Base-by-base conservation (phyloP, 495 filamentous ascomycete species). In the Sabuloglossum arenarium region DNA sequence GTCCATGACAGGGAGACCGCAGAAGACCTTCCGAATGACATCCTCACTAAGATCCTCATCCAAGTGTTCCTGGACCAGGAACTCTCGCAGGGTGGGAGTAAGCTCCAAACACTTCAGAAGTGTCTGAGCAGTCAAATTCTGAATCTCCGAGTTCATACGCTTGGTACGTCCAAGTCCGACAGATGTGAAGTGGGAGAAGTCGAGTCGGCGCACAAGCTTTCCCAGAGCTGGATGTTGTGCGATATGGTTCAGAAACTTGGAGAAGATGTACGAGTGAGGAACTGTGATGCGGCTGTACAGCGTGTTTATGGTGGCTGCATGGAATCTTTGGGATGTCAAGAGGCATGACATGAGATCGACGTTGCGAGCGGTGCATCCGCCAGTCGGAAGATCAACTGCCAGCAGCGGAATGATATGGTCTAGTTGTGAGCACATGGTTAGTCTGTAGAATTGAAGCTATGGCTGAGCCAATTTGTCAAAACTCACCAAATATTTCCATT, bases 101-200 rank as follows among this genome's bases (percentile, higher is more conserved):
- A 90, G 73, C 50, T 86, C 76, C 56, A 94, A 70, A 66, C 84
- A 89, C 62, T 80, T 73, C 54, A 85, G 68, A 55, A 94, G 73
- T 21, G 86, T 91, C 62, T 75, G 75, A 39, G 84, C 73, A 27
- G 86, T 94, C 62, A 94, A 67, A 66, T 89, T 89, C 66, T 82
- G 82, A 61, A 88, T 85, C 66, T 86, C 78, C 37, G 76, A 71
- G 47, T 87, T 85, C 77, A 88, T 84, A 68, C 83, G 79, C 61
- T 78, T 84, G 46, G 84, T 90, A 52, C 81, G 77, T 61, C 88
- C 88, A 34, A 88, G 71, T 27, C 85, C 85, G 19, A 85, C 76
- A 6, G 86, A 86, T 63, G 86, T 91, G 68, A 89, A 90, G 71
- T 89, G 85, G 45, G 85, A 87, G 66, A 94, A 88, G 68, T 94